phyloP scores from a whole-genome alignment of 2,329 filamentous ascomycete genomes.

The Fusarium vanettenii region DNA sequence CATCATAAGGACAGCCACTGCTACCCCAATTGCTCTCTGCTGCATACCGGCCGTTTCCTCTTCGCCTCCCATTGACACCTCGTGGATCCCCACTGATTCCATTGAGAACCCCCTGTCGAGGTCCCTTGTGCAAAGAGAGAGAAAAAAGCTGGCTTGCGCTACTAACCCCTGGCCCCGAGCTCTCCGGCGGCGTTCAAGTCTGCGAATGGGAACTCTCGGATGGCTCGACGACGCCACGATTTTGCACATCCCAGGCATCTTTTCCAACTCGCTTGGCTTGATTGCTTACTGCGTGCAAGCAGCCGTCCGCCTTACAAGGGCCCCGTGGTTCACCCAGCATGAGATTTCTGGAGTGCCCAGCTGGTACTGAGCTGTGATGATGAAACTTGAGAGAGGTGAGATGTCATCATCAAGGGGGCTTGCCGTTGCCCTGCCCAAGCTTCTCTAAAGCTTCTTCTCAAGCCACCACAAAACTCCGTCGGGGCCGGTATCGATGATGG shows the following conservation, averaged over 20 bases:
- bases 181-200: slow-evolving; percentile 36
- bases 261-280: slow-evolving; percentile 5
- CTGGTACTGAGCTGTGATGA: slow-evolving; percentile 17
- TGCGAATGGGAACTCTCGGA: slow-evolving; percentile 44
- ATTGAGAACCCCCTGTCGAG: not conserved
- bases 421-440: slow-evolving; percentile 16
- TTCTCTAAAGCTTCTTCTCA: not conserved
- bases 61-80: slow-evolving; percentile 3
- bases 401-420: slow-evolving; percentile 39
- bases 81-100: slow-evolving; percentile 11
- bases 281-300: not conserved
- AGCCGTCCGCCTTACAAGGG: slow-evolving; percentile 7
- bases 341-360: slow-evolving; percentile 9
- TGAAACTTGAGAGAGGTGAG: slow-evolving; percentile 25
- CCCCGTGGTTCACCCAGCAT: slow-evolving; percentile 23
- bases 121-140: slow-evolving; percentile 11
- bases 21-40: not conserved
- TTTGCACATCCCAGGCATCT: slow-evolving; percentile 22
- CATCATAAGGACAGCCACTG: slow-evolving; percentile 11
- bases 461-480: slow-evolving; percentile 28
- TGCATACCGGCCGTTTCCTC: not conserved
- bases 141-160: slow-evolving; percentile 11
- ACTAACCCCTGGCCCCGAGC: slow-evolving; percentile 37
- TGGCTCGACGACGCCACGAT: slow-evolving; percentile 22
- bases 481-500: slow-evolving; percentile 28